Conservation (phyloP, 306 rosid genomes). For the Glycine latifolia region DNA sequence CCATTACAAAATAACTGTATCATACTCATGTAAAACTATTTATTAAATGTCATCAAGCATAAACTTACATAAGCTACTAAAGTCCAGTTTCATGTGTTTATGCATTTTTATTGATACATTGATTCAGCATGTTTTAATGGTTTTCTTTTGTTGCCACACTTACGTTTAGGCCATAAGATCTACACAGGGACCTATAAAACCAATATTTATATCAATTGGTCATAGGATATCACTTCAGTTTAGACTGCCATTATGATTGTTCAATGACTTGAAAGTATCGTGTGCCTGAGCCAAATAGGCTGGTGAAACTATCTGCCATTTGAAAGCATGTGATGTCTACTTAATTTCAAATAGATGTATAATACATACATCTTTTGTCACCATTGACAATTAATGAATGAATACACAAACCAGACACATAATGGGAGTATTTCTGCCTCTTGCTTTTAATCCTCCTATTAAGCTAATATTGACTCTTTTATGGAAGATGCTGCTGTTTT, state of each 20-base stretch:
- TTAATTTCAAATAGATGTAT: background rate
- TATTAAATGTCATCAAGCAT: constrained; percentile 21
- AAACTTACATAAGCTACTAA: constrained; percentile 19
- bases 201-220: constrained; percentile 82
- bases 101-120: constrained; percentile 33
- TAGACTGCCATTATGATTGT: constrained; percentile 69
- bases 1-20: background rate
- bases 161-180: constrained; percentile 75
- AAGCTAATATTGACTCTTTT: too few relatives aligned
- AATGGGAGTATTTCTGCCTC: constrained; percentile 20
- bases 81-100: constrained; percentile 28
- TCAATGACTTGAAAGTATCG: constrained; percentile 83
- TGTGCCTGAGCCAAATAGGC: constrained; percentile 86
- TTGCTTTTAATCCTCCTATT: too few relatives aligned
- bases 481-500: too few relatives aligned
- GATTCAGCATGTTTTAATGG: constrained; percentile 12
- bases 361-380: background rate
- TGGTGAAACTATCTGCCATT: constrained; percentile 61
- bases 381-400: constrained; percentile 16
- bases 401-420: background rate
- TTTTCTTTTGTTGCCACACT: constrained; percentile 21
- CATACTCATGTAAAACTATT: background rate
- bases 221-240: constrained; percentile 75
- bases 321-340: constrained; percentile 34
- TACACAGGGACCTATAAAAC: constrained; percentile 67